Conservation (phyloP, 169 alveolate species). For the Eimeria zaria region DNA sequence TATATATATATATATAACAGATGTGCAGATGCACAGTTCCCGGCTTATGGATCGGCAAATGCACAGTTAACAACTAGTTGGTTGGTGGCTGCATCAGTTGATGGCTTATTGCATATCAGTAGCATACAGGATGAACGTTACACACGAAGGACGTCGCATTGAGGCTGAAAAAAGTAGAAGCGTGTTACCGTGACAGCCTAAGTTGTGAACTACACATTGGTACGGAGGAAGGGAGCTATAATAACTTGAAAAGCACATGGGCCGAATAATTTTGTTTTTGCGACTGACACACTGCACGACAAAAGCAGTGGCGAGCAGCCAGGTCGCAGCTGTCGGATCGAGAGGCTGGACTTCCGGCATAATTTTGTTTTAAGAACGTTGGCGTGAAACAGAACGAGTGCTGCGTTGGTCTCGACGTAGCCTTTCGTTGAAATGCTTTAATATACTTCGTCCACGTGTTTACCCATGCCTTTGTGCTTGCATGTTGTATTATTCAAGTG, state of each 20-base stretch:
- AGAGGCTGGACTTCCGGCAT: neutral
- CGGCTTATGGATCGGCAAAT: neutral
- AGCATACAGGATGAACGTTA: neutral
- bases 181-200: neutral
- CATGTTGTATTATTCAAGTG: neutral
- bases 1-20: neutral
- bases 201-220: neutral
- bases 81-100: neutral
- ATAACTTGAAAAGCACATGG: neutral
- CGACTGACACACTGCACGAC: neutral
- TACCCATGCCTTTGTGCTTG: neutral
- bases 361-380: neutral
- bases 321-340: neutral
- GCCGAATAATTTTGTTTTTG: neutral
- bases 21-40: constrained; percentile 9
- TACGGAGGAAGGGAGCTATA: neutral
- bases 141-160: neutral
- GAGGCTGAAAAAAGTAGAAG: neutral
- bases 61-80: neutral
- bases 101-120: neutral
- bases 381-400: neutral
- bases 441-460: neutral
- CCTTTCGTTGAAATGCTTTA: neutral
- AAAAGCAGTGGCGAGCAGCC: neutral
- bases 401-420: neutral